Evolutionary conservation across 805 yeast genomes (phyloP).

Genomic region (Saccharomycopsis babjevae): DNA sequence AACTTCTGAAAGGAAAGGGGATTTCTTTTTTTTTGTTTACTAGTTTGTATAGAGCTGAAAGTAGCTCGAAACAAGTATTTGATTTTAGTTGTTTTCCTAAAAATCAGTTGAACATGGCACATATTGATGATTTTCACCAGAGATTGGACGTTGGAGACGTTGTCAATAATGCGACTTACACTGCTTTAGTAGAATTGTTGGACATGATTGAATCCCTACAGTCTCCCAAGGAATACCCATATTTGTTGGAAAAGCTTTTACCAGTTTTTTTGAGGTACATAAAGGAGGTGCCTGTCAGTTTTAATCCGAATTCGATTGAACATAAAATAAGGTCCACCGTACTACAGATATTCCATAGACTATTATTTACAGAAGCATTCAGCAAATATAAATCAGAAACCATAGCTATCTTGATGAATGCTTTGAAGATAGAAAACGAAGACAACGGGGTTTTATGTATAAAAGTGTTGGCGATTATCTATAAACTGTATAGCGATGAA

Average conservation of each 20-base stretch:
- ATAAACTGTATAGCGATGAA: conserved; percentile 67
- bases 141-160: conserved; percentile 45
- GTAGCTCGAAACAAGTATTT: background rate
- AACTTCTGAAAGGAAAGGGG: background rate
- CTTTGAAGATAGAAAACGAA: conserved; percentile 75
- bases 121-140: conserved; percentile 58
- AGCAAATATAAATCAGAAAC: conserved; percentile 57
- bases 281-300: conserved; percentile 62
- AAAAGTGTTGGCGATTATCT: conserved; percentile 77
- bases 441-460: conserved; percentile 89
- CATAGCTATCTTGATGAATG: conserved; percentile 45
- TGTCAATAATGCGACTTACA: conserved; percentile 52
- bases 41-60: background rate
- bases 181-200: conserved; percentile 69
- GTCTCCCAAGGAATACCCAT: conserved; percentile 71
- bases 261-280: conserved; percentile 61
- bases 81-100: background rate
- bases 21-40: background rate
- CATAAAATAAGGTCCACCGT: conserved; percentile 68
- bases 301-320: conserved; percentile 54
- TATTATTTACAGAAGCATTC: conserved; percentile 74
- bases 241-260: conserved; percentile 56
- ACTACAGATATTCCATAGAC: conserved; percentile 69
- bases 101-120: conserved; percentile 21
- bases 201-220: conserved; percentile 81